Base-by-base conservation (phyloP, 371 early-diverging fungal genomes). In the Nematocida sp. region DNA sequence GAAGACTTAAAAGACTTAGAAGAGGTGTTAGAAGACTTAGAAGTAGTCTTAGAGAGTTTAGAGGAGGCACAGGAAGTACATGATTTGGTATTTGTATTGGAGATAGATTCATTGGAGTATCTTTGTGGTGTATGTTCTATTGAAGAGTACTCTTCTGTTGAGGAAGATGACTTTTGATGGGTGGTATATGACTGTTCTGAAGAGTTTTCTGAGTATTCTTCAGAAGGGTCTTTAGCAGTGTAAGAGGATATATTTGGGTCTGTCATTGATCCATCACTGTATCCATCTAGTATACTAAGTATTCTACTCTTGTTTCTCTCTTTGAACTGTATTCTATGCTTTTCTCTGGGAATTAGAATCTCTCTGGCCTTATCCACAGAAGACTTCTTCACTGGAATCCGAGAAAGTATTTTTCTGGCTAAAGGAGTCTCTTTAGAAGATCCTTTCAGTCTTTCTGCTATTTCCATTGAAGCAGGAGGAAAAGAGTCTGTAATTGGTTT, bases 221-320 rank as follows among this genome's bases (percentile, higher is more conserved):
- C 43, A 9, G 43, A 11, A n/a, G 43, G 11, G n/a, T 41, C 9
- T n/a, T 41, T 27, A 21, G 51, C 5, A 21, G 5, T 7, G 9
- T 7, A 49, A 15, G 34, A 13, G 52, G 19, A 7, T 23, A 51
- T 40, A 15, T 9, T 0, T 3, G 49, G 19, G 17, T 70, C 61
- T 5, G 67, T 55, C 11, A 23, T 7, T 7, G 65, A 41, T 0
- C 60, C 7, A 13, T 29, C 48, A 1, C 67, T 58, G 46, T 70
- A 70, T 9, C 74, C 31, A 23, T 55, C 74, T 15, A 70, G 60
- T 43, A 70, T 70, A 32, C 43, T 70, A 2, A 70, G 34, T 13
- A 70, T 60, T 34, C 49, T 41, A 35, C 61, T 70, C 32, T 57
- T 48, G 2, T 38, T 37, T 32, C 60, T 7, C 15, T 51, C 52